These are phyloP conservation scores for Spatholobus suberectus DNA, from an alignment of 306 rosid genomes.

Conservation along the genomic window DNA sequence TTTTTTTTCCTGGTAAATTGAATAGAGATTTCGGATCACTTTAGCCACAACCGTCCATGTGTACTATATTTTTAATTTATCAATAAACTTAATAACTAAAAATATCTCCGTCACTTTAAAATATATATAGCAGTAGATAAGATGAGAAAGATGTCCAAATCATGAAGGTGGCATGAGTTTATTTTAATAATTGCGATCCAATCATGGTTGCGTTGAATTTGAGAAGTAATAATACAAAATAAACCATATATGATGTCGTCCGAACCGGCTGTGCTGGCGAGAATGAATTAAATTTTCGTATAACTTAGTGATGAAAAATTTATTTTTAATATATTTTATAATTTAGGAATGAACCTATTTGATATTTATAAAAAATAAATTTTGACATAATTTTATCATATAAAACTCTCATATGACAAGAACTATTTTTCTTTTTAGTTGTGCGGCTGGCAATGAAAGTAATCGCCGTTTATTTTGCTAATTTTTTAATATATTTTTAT, in stretches of 20 bases:
- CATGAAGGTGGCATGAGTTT: neutral
- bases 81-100: neutral
- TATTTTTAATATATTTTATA: neutral
- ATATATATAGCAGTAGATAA: neutral
- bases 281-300: neutral
- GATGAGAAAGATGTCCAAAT: neutral
- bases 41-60: neutral
- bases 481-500: too few relatives aligned
- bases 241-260: neutral
- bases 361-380: too few relatives aligned
- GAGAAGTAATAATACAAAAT: neutral
- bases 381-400: neutral
- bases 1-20: neutral
- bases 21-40: neutral
- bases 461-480: neutral
- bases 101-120: neutral
- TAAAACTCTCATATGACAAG: neutral
- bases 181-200: neutral
- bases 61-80: neutral
- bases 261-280: neutral
- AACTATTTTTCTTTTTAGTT: neutral
- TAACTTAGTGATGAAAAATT: neutral
- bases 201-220: slow-evolving; percentile 5
- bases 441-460: neutral
- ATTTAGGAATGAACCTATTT: neutral